Base-by-base conservation (phyloP, 805 yeast species). In the Metschnikowia vanudenii region DNA sequence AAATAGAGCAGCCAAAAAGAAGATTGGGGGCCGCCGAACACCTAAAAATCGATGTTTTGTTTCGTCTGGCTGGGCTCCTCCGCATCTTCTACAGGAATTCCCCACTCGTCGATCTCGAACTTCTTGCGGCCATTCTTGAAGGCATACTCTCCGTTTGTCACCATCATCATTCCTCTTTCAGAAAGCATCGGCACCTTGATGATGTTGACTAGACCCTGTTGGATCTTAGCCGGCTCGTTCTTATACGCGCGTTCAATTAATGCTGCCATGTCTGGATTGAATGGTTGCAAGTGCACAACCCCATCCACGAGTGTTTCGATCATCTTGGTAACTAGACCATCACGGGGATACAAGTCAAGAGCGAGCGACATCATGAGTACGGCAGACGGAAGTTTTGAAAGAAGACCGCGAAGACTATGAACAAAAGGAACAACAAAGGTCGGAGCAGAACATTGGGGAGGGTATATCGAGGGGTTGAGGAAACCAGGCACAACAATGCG, bases 81-180 rank as follows among this genome's bases (percentile, higher is more conserved):
- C n/a, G 75, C 86, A 47, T 85, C 95, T 47, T 90, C 97, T 2
- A 92, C 96, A 0, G 99, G 98, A 41, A 94, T 94, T n/a, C 96
- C 88, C 96, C 97, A 94, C 58, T 84, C 88, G 54, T 88, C 92
- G 43, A 94, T 84, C 58, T 88, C 96, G 61, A 92, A 89, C 57
- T 78, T 82, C 63, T 82, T 81, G 52, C 86, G 78, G 12, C 96
- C 92, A 54, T 89, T 88, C 60, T 84, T 83, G 68, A 91, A 92
- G 4, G 96, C 89, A 63, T 79, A 84, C 65, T 91, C 97, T 49
- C 86, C 84, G 47, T 74, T 73, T 46, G 81, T 78, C 1, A 81
- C 77, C 53, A 80, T 79, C 96, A 90, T 91, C 56, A 80, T 73
- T 0, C 99, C 98, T 18, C 82, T 63, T 39, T 84, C 90, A 45